Conservation (phyloP, 208 protist genomes). For the Acanthamoeba royreba region DNA sequence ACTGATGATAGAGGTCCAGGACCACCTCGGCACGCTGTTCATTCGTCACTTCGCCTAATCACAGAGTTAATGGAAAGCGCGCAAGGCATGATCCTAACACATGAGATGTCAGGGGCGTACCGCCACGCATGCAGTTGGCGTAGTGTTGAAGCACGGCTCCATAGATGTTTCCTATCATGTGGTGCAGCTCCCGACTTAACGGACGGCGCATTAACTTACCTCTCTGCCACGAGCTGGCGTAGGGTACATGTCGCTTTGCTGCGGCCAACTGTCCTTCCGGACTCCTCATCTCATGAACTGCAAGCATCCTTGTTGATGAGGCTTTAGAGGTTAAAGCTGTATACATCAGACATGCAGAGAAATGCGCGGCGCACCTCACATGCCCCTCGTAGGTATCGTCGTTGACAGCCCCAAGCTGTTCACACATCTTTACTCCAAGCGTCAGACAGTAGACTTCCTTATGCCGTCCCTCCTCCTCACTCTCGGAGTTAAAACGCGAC, state of each 20-base stretch:
- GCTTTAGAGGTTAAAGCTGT: not conserved
- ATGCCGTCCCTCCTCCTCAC: not conserved
- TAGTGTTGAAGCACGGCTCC: not conserved
- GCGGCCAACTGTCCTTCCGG: not conserved
- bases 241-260: not conserved
- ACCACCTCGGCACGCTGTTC: no score
- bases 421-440: not conserved
- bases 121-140: not conserved
- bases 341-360: not conserved
- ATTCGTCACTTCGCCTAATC: no score
- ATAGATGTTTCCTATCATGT: not conserved
- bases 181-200: not conserved
- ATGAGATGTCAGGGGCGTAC: not conserved
- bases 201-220: not conserved
- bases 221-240: no score
- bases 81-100: not conserved
- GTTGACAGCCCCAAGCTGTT: not conserved
- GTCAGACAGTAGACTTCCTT: not conserved
- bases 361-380: not conserved
- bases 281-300: not conserved
- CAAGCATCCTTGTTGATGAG: not conserved
- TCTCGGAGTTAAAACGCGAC: not conserved
- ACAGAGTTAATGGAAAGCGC: not conserved
- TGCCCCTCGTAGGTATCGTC: not conserved
- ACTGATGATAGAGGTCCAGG: no score